Evolutionary conservation across 1,284 basidiomycete genomes (phyloP), one percentile per base, ranked within the genome.

Genomic region (Melampsora americana): DNA sequence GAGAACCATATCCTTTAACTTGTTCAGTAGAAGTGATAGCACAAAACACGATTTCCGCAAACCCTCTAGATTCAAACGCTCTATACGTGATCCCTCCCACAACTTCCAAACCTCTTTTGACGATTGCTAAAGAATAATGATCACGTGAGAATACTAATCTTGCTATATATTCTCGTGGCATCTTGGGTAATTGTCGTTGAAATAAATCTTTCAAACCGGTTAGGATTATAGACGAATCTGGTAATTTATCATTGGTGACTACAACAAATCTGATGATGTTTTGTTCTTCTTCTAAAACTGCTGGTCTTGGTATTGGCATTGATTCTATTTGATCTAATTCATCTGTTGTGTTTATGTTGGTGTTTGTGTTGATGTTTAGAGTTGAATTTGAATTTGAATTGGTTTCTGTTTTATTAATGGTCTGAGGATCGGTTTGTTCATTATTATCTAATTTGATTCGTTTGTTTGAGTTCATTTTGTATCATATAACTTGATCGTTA

Each of bases 11-110:
- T 11, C 96, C 96, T 92, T 97, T 97, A 83, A 96, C 93, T 86
- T 99, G 96, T 83, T 97, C 95, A 5, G 92, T 92, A 66, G 92
- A 93, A 32, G 93, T 92, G 28, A 96, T 97, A 0, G 96, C 96
- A 83, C 98, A 99, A 84, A 99, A 99, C 2, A 98, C 95, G 80
- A 99, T 99, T 83, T 99, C 96, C 32, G 95, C 94, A 82, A 99
- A 99, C 16, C 90, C 90, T 77, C 95, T 88, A 80, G 93, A 92
- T 66, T 93, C 90, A 82, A 99, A 99, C 1, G 96, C 95, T 42
- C 96, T 88, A 83, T 93, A 99, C 80, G 94, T 97, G 79, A 99
- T 99, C 0, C 96, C 96, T 26, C 95, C 96, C 0, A 99, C 95
- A 53, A 99, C 95, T 81, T 95, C 94, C 83, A 90, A 90, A 0